Evolutionary conservation across 2,329 filamentous ascomycete genomes (phyloP).

Genomic region (Hirsutella minnesotensis): DNA sequence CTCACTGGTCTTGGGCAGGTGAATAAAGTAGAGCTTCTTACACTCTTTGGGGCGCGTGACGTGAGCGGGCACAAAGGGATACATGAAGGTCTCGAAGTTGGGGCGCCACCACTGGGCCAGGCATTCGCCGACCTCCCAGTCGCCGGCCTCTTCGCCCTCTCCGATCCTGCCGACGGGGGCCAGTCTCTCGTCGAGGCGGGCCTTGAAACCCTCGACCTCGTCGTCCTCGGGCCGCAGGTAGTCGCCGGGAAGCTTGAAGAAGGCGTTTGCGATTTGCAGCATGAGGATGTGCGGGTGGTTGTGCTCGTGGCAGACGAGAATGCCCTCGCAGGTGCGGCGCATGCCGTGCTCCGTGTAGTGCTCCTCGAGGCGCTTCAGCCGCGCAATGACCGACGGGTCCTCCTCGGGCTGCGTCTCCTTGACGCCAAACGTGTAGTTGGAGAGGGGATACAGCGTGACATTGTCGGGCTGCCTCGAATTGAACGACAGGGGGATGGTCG

Average conservation of each 20-base stretch:
- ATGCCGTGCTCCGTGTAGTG: constrained; percentile 89
- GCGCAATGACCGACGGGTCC: constrained; percentile 87
- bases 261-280: constrained; percentile 98
- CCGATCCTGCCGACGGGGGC: constrained; percentile 82
- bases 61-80: constrained; percentile 92
- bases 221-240: constrained; percentile 84
- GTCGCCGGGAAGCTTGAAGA: constrained; percentile 97
- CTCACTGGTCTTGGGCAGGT: constrained; percentile 82
- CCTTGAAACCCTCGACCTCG: constrained; percentile 91
- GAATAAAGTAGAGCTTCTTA: constrained; percentile 98
- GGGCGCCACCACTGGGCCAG: constrained; percentile 97
- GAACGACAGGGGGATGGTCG: constrained; percentile 71
- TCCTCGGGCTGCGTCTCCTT: constrained; percentile 98
- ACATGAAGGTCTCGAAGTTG: constrained; percentile 99
- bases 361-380: constrained; percentile 88
- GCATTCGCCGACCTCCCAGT: constrained; percentile 92
- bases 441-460: constrained; percentile 85
- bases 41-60: constrained; percentile 96
- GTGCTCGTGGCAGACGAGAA: constrained; percentile 96
- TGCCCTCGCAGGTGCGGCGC: constrained; percentile 92
- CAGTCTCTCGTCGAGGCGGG: constrained; percentile 80
- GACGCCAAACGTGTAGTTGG: constrained; percentile 97
- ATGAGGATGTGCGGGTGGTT: constrained; percentile 98
- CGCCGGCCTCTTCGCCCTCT: constrained; percentile 70
- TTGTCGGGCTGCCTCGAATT: constrained; percentile 80